These are phyloP conservation scores for Fusarium sp. DNA, from an alignment of 2,329 filamentous ascomycete species.

Conservation along the genomic window DNA sequence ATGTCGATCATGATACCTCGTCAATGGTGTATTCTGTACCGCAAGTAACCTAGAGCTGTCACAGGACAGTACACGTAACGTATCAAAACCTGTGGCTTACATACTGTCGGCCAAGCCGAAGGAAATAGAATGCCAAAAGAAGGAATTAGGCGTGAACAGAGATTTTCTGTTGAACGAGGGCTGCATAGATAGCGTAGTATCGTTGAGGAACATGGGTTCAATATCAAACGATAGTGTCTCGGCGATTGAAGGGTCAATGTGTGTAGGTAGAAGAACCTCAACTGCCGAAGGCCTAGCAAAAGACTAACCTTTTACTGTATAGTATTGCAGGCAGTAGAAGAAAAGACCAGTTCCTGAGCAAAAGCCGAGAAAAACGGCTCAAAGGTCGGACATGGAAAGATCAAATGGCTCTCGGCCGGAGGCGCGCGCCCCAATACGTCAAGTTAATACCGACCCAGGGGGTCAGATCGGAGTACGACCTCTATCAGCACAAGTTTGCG, in stretches of 20 bases:
- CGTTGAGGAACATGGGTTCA: constrained; percentile 16
- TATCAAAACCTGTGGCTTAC: background rate
- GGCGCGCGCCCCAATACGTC: constrained; percentile 12
- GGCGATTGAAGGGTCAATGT: constrained; percentile 19
- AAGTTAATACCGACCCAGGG: constrained; percentile 10
- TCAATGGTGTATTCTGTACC: background rate
- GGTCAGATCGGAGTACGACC: constrained; percentile 24
- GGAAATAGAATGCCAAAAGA: constrained; percentile 16
- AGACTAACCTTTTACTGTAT: background rate
- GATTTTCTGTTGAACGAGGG: constrained; percentile 22
- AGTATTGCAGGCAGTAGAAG: background rate
- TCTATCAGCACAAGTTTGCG: constrained; percentile 19
- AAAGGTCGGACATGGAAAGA: constrained; percentile 16
- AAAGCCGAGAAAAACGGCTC: constrained; percentile 15
- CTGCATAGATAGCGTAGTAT: constrained; percentile 31
- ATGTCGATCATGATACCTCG: constrained; percentile 19
- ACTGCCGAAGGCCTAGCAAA: constrained; percentile 21
- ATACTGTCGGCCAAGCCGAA: constrained; percentile 21
- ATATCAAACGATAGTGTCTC: constrained; percentile 29
- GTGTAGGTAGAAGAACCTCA: constrained; percentile 1
- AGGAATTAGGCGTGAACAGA: constrained; percentile 17
- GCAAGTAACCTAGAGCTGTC: background rate
- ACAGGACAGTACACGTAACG: background rate
- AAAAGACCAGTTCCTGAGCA: background rate
- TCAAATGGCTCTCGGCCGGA: constrained; percentile 27